Conservation (phyloP, 352 stramenopile genomes). For the Phytophthora citrophthora region DNA sequence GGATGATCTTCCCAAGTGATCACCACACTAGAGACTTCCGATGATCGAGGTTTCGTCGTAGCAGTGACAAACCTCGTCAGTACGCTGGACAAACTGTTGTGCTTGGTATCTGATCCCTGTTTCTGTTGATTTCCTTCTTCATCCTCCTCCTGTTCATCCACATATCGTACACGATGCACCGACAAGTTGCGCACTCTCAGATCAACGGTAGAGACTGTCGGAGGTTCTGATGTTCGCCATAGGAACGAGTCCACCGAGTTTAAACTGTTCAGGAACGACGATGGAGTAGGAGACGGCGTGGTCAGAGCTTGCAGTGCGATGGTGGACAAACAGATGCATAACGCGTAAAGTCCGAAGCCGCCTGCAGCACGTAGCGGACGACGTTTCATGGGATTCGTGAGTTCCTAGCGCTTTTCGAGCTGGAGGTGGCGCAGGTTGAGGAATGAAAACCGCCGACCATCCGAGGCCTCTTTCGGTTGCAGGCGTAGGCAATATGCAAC, state of each 20-base stretch:
- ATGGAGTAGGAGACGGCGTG: constrained; percentile 10
- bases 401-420: background rate
- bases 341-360: constrained; percentile 30
- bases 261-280: constrained; percentile 26
- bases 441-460: constrained; percentile 22
- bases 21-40: constrained; percentile 56
- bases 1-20: constrained; percentile 75
- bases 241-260: constrained; percentile 25
- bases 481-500: constrained; percentile 4
- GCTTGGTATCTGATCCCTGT: background rate
- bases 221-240: constrained; percentile 5
- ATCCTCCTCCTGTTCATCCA: constrained; percentile 15
- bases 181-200: constrained; percentile 65
- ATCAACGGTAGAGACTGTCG: constrained; percentile 26
- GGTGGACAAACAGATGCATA: constrained; percentile 38
- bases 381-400: constrained; percentile 33
- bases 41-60: constrained; percentile 15
- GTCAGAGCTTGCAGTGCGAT: constrained; percentile 34
- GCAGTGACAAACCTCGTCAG: constrained; percentile 20
- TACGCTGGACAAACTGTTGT: background rate
- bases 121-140: constrained; percentile 5
- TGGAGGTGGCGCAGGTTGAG: constrained; percentile 4
- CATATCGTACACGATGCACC: constrained; percentile 65
- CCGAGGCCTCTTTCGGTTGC: constrained; percentile 4
- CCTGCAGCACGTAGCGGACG: constrained; percentile 18